phyloP scores from a whole-genome alignment of 2,329 filamentous ascomycete genomes.

The Talaromyces amestolkiae region DNA sequence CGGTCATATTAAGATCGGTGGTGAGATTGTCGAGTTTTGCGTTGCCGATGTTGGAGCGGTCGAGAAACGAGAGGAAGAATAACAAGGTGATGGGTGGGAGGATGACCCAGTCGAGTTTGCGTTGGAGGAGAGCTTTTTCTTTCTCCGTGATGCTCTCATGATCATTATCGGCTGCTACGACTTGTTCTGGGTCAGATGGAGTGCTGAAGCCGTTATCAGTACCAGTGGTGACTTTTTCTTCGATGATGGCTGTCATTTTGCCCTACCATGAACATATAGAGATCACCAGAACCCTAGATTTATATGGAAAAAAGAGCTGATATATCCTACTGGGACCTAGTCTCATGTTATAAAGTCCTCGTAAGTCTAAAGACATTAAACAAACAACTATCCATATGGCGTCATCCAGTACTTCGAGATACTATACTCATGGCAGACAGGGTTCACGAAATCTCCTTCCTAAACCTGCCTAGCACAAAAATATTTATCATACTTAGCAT shows the following conservation, averaged over 20 bases:
- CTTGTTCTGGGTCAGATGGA: not conserved
- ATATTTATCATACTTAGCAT: not conserved
- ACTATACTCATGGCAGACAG: not conserved
- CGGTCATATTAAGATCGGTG: constrained; percentile 57
- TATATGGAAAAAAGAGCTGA: not conserved
- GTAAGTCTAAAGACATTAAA: not conserved
- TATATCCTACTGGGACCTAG: not conserved
- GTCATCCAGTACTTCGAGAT: not conserved
- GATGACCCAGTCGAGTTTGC: constrained; percentile 46
- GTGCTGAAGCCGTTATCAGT: not conserved
- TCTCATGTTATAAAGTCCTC: not conserved
- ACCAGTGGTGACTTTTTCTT: not conserved
- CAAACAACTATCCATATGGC: not conserved
- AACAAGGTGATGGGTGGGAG: constrained; percentile 45
- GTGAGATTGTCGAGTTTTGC: constrained; percentile 65
- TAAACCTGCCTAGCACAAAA: not conserved
- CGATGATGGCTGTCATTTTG: constrained; percentile 3
- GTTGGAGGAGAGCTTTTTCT: constrained; percentile 28
- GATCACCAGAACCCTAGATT: not conserved
- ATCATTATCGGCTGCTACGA: not conserved
- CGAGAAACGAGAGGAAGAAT: constrained; percentile 46
- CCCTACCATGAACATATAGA: not conserved
- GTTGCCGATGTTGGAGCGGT: constrained; percentile 58
- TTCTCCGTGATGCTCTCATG: not conserved
- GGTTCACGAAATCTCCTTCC: not conserved